phyloP scores from a whole-genome alignment of 352 stramenopile genomes.

The Blastocystis sp. region DNA sequence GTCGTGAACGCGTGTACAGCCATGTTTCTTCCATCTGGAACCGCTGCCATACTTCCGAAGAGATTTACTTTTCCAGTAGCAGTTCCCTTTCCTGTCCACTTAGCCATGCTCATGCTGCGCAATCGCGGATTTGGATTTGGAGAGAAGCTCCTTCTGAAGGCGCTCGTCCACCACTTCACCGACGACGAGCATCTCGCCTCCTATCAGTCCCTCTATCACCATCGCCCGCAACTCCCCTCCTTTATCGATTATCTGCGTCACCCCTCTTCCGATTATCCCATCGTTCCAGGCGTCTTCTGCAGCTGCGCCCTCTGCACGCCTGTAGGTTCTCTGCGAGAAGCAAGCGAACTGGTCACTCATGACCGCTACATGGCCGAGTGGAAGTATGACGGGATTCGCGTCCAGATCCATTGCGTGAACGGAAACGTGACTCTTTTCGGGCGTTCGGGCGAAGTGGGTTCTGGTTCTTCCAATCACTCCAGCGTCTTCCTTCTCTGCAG shows the following conservation, averaged over 20 bases:
- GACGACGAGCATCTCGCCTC: neutral
- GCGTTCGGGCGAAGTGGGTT: conserved; percentile 4
- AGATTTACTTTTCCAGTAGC: conserved; percentile 2
- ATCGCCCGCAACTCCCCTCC: neutral
- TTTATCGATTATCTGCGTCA: neutral
- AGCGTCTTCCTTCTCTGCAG: conserved; percentile 23
- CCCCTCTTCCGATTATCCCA: neutral
- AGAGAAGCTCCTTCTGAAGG: neutral
- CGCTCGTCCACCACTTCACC: neutral
- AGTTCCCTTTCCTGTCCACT: neutral
- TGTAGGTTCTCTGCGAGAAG: neutral
- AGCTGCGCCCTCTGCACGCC: conserved; percentile 17
- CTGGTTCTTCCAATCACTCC: neutral
- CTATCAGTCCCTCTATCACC: neutral
- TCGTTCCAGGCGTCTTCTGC: conserved; percentile 1
- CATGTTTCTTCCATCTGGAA: conserved; percentile 2
- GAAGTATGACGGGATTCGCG: conserved; percentile 35
- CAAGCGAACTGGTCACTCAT: neutral
- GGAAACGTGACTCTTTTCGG: neutral
- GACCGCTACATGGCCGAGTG: neutral
- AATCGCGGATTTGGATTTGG: conserved; percentile 24
- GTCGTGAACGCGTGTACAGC: neutral
- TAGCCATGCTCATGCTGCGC: conserved; percentile 3
- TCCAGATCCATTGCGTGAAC: neutral
- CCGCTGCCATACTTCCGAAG: neutral